Percentiles rank a stretch among this genome's conserved stretches.
These are phyloP conservation scores for Cryptosporidium sp. DNA, from an alignment of 169 alveolate species.

Conservation along the genomic window DNA sequence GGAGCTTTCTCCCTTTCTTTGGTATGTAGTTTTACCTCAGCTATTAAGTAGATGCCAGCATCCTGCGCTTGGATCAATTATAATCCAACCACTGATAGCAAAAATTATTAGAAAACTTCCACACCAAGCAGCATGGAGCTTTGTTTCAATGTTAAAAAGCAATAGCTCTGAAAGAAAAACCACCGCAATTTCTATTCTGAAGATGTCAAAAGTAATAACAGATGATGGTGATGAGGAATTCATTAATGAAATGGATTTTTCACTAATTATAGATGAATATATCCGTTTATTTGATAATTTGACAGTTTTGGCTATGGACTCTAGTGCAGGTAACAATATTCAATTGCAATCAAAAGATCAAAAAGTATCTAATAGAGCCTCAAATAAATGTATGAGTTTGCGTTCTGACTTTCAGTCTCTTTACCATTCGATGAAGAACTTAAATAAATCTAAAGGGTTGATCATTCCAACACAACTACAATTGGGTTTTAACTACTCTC, in stretches of 20 bases:
- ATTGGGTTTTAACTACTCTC: neutral
- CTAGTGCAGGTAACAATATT: slow-evolving; percentile 42
- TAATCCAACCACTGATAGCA: slow-evolving; percentile 80
- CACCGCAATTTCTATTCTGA: slow-evolving; percentile 73
- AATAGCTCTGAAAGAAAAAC: slow-evolving; percentile 47
- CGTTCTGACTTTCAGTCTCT: slow-evolving; percentile 62
- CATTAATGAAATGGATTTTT: neutral
- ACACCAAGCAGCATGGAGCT: slow-evolving; percentile 81
- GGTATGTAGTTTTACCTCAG: slow-evolving; percentile 81
- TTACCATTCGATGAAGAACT: slow-evolving; percentile 57
- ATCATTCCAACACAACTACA: slow-evolving; percentile 66
- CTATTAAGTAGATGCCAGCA: slow-evolving; percentile 81
- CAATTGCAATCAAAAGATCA: slow-evolving; percentile 6
- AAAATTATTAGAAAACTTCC: slow-evolving; percentile 78
- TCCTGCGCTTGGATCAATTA: slow-evolving; percentile 76
- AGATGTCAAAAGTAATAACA: slow-evolving; percentile 40
- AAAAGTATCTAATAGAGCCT: slow-evolving; percentile 1
- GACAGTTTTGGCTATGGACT: slow-evolving; percentile 64
- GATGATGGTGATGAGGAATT: neutral
- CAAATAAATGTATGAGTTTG: slow-evolving; percentile 54
- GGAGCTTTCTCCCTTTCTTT: slow-evolving; percentile 40
- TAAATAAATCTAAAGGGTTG: slow-evolving; percentile 36
- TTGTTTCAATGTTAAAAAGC: slow-evolving; percentile 76
- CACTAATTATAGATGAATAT: slow-evolving; percentile 59
- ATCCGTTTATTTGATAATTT: slow-evolving; percentile 65